Evolutionary conservation across 2,329 filamentous ascomycete species (phyloP), one percentile per base, ranked within the genome.

Genomic region (Metarhizium humberi): DNA sequence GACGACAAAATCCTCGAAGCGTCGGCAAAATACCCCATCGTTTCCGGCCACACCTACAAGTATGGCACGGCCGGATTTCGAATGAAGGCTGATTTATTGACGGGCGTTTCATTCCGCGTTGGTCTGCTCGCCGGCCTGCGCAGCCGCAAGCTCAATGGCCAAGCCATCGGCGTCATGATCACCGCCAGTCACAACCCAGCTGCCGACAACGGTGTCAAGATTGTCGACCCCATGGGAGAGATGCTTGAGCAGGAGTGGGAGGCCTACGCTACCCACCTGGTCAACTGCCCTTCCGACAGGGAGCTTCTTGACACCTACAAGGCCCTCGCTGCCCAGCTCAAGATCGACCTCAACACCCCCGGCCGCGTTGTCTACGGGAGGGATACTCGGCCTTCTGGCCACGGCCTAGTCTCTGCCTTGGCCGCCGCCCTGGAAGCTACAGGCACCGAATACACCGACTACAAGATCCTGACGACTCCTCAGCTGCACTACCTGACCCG

Each of bases 231-330:
- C 13, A 88, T 95, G 86, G 92, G 94, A 61, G 94, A 97, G 72
- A 97, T 97, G 94, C 81, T 96, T 51, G 90, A 95, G 81, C 86
- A 92, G 71, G 88, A 92, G 58, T 99, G 94, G 94, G 94, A 99
- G 75, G 77, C 78, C 42, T 86, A 92, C 70, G 91, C 92, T 54
- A 97, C 94, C 40, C 81, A 81, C 64, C 85, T 99, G 59, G 92
- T 95, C 67, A 99, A 99, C 73, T 86, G 88, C 59, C 75, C 83
- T 18, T 82, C 81, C 58, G 86, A 95, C 65, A 81, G 90, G 60
- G 81, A 85, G 52, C 83, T 97, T 43, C 81, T 84, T 58, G 80
- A 88, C 48, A 82, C 85, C 62, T 96, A 95, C 77, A 80, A 86
- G 63, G 79, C 84, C 58, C 80, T 96, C 55, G 84, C 88, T 60